phyloP scores from a whole-genome alignment of 164 flowering plant species.

The Echeveria elegans region DNA sequence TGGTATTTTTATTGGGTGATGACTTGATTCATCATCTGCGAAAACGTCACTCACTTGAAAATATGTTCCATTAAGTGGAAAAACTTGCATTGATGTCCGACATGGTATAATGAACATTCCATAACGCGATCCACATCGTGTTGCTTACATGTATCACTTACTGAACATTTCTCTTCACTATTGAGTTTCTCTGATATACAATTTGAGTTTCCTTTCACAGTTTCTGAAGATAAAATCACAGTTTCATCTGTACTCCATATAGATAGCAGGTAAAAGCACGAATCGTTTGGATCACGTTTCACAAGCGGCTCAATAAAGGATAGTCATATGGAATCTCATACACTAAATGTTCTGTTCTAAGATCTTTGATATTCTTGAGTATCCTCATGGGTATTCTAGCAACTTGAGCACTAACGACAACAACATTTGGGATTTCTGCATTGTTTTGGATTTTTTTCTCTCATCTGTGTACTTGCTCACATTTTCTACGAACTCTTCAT shows the following conservation, averaged over 20 bases:
- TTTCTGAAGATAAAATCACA: neutral
- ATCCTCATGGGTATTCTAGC: neutral
- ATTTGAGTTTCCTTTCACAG: neutral
- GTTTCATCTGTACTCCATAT: neutral
- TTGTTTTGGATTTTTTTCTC: neutral
- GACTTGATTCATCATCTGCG: conserved; percentile 9
- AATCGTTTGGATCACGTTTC: conserved; percentile 2
- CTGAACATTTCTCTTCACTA: neutral
- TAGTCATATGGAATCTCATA: conserved; percentile 4
- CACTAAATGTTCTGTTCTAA: conserved; percentile 6
- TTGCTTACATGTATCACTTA: no score
- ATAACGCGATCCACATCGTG: no score
- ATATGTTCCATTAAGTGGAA: conserved; percentile 11
- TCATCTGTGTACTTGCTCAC: neutral
- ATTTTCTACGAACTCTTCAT: neutral
- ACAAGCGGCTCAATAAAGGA: conserved; percentile 1
- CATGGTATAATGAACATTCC: conserved; percentile 10
- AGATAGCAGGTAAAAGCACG: conserved; percentile 4
- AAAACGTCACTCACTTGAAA: conserved; percentile 11
- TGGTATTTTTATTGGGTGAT: neutral
- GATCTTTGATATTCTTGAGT: neutral
- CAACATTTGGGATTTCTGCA: neutral
- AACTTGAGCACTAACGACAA: neutral
- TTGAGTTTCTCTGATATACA: neutral
- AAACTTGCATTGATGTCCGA: conserved; percentile 7